Evolutionary conservation across 1,284 basidiomycete genomes (phyloP).

Genomic region (Sporisorium iseilematis-ciliati): DNA sequence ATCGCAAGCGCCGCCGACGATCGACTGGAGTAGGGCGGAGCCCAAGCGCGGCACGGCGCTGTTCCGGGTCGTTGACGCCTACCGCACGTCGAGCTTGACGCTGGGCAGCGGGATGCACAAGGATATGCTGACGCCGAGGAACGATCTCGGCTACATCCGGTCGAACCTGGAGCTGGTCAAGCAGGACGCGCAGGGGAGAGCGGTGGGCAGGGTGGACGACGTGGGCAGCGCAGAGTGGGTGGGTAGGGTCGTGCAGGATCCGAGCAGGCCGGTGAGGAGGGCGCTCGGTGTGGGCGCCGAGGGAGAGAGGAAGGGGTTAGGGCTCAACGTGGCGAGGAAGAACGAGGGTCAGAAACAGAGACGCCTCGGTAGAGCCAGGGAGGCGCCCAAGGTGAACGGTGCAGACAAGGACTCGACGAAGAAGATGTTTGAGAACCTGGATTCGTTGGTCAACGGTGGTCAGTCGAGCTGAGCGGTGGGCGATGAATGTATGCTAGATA

Average conservation of each 20-base stretch:
- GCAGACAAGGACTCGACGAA: slow-evolving; percentile 11
- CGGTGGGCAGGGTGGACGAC: slow-evolving; percentile 31
- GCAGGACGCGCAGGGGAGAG: slow-evolving; percentile 20
- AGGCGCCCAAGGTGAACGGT: not conserved
- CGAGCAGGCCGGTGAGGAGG: slow-evolving; percentile 23
- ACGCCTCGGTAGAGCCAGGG: slow-evolving; percentile 20
- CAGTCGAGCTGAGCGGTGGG: not conserved
- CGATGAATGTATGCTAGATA: too few relatives aligned
- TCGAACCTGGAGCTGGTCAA: slow-evolving; percentile 44
- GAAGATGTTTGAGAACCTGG: slow-evolving; percentile 44
- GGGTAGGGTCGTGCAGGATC: slow-evolving; percentile 40
- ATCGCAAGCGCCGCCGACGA: slow-evolving; percentile 35
- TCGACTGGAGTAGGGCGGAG: slow-evolving; percentile 45
- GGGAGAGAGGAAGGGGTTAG: not conserved
- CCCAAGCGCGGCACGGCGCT: slow-evolving; percentile 44
- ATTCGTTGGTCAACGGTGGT: slow-evolving; percentile 27
- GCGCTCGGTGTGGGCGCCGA: slow-evolving; percentile 8
- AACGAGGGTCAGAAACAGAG: slow-evolving; percentile 30
- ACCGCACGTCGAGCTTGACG: slow-evolving; percentile 24
- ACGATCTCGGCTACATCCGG: slow-evolving; percentile 45
- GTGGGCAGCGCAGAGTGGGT: slow-evolving; percentile 31
- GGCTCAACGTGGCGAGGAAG: not conserved
- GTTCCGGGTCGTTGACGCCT: slow-evolving; percentile 49
- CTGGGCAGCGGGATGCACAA: slow-evolving; percentile 37
- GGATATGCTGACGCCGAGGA: slow-evolving; percentile 43